Conservation (phyloP, 2,329 filamentous ascomycete genomes). For the Epichloe glyceriae region DNA sequence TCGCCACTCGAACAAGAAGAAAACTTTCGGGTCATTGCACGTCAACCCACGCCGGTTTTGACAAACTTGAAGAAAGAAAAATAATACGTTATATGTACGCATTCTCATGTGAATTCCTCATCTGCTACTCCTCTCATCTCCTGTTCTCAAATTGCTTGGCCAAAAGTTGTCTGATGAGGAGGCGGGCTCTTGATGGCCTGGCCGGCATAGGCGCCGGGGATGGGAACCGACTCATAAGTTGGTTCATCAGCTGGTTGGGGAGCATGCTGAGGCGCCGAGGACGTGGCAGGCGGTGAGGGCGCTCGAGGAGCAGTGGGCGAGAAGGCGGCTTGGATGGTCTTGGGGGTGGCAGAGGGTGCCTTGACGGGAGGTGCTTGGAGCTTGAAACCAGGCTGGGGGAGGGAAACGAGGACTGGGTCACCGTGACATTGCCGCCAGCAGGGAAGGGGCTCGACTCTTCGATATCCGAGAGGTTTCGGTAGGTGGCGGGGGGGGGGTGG, state of each 20-base stretch:
- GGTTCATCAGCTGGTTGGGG: slow-evolving; percentile 66
- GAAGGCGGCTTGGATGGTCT: slow-evolving; percentile 50
- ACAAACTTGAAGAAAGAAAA: too few species aligned
- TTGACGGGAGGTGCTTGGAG: slow-evolving; percentile 75
- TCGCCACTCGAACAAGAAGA: neutral
- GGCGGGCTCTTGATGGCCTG: slow-evolving; percentile 40
- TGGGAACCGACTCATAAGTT: slow-evolving; percentile 74
- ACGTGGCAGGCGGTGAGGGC: slow-evolving; percentile 8
- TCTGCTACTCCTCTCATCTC: neutral
- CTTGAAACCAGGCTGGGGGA: slow-evolving; percentile 54
- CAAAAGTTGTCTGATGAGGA: slow-evolving; percentile 30
- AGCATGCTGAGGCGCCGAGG: slow-evolving; percentile 35
- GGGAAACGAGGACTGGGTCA: slow-evolving; percentile 51
- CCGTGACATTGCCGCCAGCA: slow-evolving; percentile 40
- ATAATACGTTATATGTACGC: neutral
- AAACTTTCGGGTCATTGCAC: too few species aligned
- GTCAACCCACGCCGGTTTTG: too few species aligned
- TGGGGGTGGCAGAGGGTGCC: slow-evolving; percentile 66
- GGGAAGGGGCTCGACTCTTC: slow-evolving; percentile 36
- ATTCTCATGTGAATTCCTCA: neutral
- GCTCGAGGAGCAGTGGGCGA: slow-evolving; percentile 26
- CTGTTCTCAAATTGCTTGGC: slow-evolving; percentile 15
- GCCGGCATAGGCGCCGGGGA: slow-evolving; percentile 68
- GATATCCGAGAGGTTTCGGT: slow-evolving; percentile 36
- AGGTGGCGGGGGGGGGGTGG: slow-evolving; percentile 45